A percentile compares a stretch with the other conserved stretches of the same genome.
phyloP scores from a whole-genome alignment of 176 grass and related monocot species.

The Elymus sibiricus region DNA sequence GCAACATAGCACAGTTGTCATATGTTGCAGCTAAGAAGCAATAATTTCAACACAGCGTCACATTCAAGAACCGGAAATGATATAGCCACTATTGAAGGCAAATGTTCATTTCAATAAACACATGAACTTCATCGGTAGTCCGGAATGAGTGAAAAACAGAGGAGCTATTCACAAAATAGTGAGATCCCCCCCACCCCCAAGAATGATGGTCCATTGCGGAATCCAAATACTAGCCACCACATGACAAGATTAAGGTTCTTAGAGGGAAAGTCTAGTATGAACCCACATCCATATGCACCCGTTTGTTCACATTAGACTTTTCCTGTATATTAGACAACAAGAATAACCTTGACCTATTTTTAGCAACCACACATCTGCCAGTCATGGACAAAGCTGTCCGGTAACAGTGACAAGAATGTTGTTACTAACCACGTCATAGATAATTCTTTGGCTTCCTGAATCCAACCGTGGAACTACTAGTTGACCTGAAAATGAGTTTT shows the following conservation, averaged over 20 bases:
- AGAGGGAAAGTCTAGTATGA: too few species aligned
- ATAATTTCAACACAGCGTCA: background rate
- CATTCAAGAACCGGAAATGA: background rate
- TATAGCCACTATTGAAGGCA: background rate
- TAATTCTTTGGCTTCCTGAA: constrained; percentile 28
- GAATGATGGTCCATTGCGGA: background rate
- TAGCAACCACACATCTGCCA: background rate
- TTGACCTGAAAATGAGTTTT: constrained; percentile 27
- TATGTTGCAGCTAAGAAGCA: background rate
- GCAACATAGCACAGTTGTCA: background rate
- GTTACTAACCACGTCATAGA: constrained; percentile 21
- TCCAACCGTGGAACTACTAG: constrained; percentile 30
- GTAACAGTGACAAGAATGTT: background rate
- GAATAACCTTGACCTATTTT: background rate
- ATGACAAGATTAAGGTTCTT: background rate
- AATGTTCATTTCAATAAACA: background rate
- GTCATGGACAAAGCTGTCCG: background rate
- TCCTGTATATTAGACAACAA: background rate
- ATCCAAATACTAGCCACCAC: background rate
- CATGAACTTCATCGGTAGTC: background rate
- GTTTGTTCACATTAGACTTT: too few species aligned
- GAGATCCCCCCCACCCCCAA: background rate
- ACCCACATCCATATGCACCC: too few species aligned
- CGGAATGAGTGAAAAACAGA: background rate
- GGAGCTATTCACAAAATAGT: background rate